Evolutionary conservation across 2,329 filamentous ascomycete genomes (phyloP), one percentile per base, ranked within the genome.

Genomic region (Pyrenochaeta sp.): DNA sequence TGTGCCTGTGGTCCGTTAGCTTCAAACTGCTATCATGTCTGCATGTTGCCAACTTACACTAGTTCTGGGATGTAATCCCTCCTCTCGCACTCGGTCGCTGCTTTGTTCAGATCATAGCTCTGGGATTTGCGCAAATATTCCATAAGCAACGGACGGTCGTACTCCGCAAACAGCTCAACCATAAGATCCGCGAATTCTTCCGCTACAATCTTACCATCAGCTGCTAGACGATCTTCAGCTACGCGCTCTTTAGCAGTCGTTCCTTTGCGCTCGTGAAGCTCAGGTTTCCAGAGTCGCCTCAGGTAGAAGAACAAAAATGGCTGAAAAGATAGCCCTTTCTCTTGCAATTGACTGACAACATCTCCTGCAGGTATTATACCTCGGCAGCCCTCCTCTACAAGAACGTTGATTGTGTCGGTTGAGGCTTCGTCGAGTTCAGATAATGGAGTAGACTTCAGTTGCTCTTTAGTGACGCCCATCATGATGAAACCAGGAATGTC

Each of bases 301-400:
- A 99, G 80, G 68, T 99, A 99, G 72, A 97, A 95, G 74, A 89
- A 97, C 0, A 96, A 81, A 64, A 96, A 96, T 0, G 90, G 77
- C 36, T 84, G 77, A 36, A 89, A 76, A 2, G 56, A 50, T 4
- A 60, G 75, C 13, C 52, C 52, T 32, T 51, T 55, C 14, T 79
- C 77, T 57, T 87, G 79, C 2, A 99, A 77, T 66, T 97, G 92
- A 4, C 80, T 75, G 2, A 96, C 86, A 2, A 99, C 92, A 2
- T 85, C 81, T 3, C 84, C 80, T 0, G 91, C 88, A 19, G 82
- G 84, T 11, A 97, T 87, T 18, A 96, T 87, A 0, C 94, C 94
- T 45, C 93, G 88, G 53, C 92, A 88, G 1, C 92, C 92, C 72
- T 97, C 93, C 35, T 95, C 88, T 1, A 96, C 92, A 4, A 99